Base-by-base conservation (phyloP, 1,139 yeast genomes). In the Entelexis sorbosivorans region DNA sequence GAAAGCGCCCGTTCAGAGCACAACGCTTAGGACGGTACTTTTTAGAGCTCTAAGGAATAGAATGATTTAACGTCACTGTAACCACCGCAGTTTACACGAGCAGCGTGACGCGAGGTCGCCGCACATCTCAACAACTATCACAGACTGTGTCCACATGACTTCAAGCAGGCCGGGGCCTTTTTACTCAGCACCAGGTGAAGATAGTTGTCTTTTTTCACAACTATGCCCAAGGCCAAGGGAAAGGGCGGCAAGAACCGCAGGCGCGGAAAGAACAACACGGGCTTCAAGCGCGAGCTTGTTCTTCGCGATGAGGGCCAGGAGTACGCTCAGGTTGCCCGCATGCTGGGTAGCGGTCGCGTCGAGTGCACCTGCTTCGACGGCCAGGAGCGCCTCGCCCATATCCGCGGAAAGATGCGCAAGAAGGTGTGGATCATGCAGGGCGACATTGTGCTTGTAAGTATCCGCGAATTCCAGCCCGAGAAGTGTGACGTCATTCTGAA, bases 381-480 rank as follows among this genome's bases (percentile, higher is more conserved):
- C 59, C 74, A 76, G 61, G 87, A 82, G 68, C 82, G 99, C 74
- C 78, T 87, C 79, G 97, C 95, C 19, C 98, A 91, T 68, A 93
- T 93, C 65, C 85, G 99, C 76, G 99, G 99, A 62, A 93, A 93
- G 70, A 79, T 93, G 74, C 85, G 99, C 78, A 93, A 93, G 82
- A 91, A 91, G 79, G 97, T 89, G 57, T 93, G 99, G 99, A 89
- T 93, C 87, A 85, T 87, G 44, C 97, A 88, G 71, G 98, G 98
- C 72, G 99, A 93, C 67, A 93, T 93, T 63, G 88, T 93, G 61
- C 75, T 93, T 65, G 91, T 91, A 47, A 88, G 96, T 7, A 78
- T 93, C 65, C 87, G 99, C 77, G 99, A 93, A 66, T 93, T 91
- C 80, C 96, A 93, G 72, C 97, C 91, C 66, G 96, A 87, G 60